phyloP scores from a whole-genome alignment of 2,329 filamentous ascomycete genomes.

The Xylariaceae sp. region DNA sequence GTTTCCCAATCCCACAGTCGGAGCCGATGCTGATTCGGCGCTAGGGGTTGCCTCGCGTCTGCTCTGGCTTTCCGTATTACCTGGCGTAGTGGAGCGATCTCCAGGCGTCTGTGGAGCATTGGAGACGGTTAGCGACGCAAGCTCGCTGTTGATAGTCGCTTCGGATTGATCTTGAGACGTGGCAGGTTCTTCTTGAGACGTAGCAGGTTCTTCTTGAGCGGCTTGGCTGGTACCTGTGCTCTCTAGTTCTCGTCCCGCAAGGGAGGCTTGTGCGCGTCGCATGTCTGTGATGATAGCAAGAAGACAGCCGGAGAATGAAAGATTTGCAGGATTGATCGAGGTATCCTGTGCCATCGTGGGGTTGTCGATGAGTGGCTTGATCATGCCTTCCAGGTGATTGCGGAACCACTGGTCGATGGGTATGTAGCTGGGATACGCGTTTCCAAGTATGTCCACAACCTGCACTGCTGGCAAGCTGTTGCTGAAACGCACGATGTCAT shows the following conservation, averaged over 20 bases:
- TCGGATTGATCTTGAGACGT: not conserved
- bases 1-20: too few species aligned
- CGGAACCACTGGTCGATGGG: too few species aligned
- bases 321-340: too few species aligned
- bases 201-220: not conserved
- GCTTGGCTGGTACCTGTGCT: not conserved
- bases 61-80: not conserved
- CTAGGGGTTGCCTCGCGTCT: not conserved
- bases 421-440: too few species aligned
- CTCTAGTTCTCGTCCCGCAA: not conserved
- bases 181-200: not conserved
- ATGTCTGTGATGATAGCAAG: constrained; percentile 14
- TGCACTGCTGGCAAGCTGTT: too few species aligned
- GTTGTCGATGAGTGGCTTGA: too few species aligned
- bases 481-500: too few species aligned
- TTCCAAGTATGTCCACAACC: too few species aligned
- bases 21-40: not conserved
- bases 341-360: too few species aligned
- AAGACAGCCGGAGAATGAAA: constrained; percentile 8
- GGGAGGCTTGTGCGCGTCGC: constrained; percentile 6
- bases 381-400: too few species aligned
- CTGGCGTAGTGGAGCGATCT: not conserved
- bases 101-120: not conserved
- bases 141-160: not conserved
- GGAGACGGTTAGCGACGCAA: not conserved